A percentile compares a stretch with the other conserved stretches of the same genome.
Conservation (phyloP, 345 rosid genomes). For the Geranium rotundifolium region DNA sequence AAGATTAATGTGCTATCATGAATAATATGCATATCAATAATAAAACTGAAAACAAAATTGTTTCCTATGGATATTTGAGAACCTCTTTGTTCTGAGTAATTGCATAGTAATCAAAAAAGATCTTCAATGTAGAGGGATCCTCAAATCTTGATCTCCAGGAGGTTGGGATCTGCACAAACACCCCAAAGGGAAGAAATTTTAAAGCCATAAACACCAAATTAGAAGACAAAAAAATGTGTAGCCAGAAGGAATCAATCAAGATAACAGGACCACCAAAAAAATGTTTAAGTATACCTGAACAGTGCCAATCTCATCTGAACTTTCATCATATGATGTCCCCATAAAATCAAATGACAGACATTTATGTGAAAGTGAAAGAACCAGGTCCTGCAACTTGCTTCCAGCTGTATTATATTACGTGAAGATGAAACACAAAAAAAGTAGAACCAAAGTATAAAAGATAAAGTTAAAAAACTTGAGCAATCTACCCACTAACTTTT, state of each 20-base stretch:
- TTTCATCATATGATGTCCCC: slow-evolving; percentile 95
- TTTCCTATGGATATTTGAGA: slow-evolving; percentile 6
- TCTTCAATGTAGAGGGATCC: slow-evolving; percentile 83
- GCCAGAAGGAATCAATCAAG: slow-evolving; percentile 2
- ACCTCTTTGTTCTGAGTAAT: slow-evolving; percentile 94
- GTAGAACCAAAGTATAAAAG: neutral
- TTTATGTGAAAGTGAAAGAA: slow-evolving; percentile 83
- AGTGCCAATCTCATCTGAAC: slow-evolving; percentile 98
- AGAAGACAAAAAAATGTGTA: neutral
- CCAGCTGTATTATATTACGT: slow-evolving; percentile 29
- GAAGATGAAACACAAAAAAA: slow-evolving; percentile 12
- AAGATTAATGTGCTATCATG: neutral
- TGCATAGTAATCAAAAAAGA: slow-evolving; percentile 90
- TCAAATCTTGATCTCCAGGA: slow-evolving; percentile 85
- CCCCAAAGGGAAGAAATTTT: slow-evolving; percentile 7
- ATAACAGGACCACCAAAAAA: neutral
- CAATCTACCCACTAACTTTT: neutral
- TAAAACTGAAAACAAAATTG: neutral
- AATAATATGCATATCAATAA: neutral
- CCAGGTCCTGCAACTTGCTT: slow-evolving; percentile 76
- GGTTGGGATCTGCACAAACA: slow-evolving; percentile 56
- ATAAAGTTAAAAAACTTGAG: neutral
- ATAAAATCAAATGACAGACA: slow-evolving; percentile 97
- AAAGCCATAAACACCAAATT: slow-evolving; percentile 3
- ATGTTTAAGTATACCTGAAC: slow-evolving; percentile 56